Evolutionary conservation across 495 filamentous ascomycete species (phyloP).

Genomic region (Rhypophila decipiens): DNA sequence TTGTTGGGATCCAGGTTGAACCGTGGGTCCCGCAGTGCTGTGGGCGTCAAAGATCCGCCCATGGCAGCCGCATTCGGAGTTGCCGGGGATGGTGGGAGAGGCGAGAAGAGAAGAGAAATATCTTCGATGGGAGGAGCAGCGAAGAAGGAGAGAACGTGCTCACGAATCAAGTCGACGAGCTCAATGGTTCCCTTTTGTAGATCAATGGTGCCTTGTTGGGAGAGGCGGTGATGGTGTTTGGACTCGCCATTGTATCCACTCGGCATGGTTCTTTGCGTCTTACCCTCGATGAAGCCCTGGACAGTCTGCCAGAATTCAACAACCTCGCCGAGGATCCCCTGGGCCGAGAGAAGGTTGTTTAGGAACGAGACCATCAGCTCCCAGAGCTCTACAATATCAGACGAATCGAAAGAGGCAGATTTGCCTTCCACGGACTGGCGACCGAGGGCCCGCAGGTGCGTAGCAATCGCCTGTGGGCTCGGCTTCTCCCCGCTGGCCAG

Average conservation of each 20-base stretch:
- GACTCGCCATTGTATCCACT: conserved; percentile 79
- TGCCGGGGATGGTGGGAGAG: conserved; percentile 63
- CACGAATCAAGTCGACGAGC: conserved; percentile 72
- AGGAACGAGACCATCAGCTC: conserved; percentile 71
- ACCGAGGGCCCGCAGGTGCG: conserved; percentile 64
- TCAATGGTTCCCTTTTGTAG: conserved; percentile 74
- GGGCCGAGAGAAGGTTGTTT: conserved; percentile 61
- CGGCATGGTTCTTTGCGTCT: conserved; percentile 72
- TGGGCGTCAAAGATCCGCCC: conserved; percentile 39
- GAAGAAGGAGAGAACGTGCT: conserved; percentile 73
- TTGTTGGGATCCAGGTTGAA: conserved; percentile 76
- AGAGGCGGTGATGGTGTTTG: conserved; percentile 75
- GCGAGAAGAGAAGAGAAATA: conserved; percentile 76
- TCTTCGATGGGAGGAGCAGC: conserved; percentile 87
- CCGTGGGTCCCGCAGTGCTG: conserved; percentile 52
- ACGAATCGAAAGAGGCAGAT: conserved; percentile 56
- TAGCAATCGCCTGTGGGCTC: conserved; percentile 57
- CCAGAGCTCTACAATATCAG: conserved; percentile 82
- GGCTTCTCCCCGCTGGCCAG: conserved; percentile 69
- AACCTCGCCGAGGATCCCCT: conserved; percentile 81
- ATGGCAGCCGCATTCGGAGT: conserved; percentile 49
- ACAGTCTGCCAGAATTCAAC: conserved; percentile 91
- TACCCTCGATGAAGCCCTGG: conserved; percentile 83
- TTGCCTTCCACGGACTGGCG: conserved; percentile 53
- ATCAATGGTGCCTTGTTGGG: conserved; percentile 59